Percentiles rank a stretch among this genome's conserved stretches.
Evolutionary conservation across 2,329 filamentous ascomycete species (phyloP).

Genomic region (Fusarium phyllophilum): DNA sequence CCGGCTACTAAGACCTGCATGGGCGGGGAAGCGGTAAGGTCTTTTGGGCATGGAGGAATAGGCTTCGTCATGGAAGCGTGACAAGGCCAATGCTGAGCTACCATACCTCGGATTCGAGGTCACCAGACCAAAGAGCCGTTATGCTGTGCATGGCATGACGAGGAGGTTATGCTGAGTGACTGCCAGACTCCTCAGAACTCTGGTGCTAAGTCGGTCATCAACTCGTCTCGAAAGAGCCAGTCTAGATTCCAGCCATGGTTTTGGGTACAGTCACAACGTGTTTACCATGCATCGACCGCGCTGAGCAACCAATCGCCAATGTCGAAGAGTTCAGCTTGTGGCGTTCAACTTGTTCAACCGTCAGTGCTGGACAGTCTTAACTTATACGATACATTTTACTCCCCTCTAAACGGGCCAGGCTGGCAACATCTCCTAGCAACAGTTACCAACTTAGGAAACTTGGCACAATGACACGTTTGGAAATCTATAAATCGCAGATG

Average conservation of each 20-base stretch:
- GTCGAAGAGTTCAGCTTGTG: not conserved
- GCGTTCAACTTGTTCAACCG: not conserved
- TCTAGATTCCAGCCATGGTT: conserved; percentile 10
- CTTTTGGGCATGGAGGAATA: not conserved
- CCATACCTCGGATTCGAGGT: conserved; percentile 12
- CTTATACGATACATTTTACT: not conserved
- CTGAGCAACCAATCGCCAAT: not conserved
- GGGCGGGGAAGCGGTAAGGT: conserved; percentile 11
- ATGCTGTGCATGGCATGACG: conserved; percentile 16
- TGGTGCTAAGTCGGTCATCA: conserved; percentile 3
- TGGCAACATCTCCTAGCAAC: not conserved
- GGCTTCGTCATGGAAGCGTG: conserved; percentile 21
- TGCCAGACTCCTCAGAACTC: not conserved
- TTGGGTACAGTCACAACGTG: not conserved
- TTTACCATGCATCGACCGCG: not conserved
- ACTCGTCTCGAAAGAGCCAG: not conserved
- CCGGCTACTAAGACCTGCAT: not conserved
- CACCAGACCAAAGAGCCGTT: conserved; percentile 15
- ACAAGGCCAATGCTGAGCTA: not conserved
- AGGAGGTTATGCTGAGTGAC: conserved; percentile 27
- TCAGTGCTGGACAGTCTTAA: not conserved
- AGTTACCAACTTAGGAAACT: not conserved
- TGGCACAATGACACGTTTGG: conserved; percentile 2
- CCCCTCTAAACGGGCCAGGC: not conserved
- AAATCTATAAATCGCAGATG: not conserved